Evolutionary conservation across 2,329 filamentous ascomycete genomes (phyloP).

Genomic region (Pseudocercospora eumusae): DNA sequence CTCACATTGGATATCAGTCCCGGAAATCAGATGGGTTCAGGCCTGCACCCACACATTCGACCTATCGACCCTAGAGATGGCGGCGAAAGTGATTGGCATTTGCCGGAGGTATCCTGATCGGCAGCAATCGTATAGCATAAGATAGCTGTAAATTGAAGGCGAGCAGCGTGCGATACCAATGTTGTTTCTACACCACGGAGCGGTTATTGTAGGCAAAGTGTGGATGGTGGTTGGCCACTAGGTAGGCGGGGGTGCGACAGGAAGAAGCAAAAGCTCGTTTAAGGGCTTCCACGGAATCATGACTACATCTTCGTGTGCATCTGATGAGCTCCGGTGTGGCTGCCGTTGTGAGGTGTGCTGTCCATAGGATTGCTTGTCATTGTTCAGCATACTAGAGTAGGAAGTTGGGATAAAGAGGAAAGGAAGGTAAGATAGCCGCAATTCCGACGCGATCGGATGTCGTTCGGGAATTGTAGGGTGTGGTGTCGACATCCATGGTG

Average conservation of each 20-base stretch:
- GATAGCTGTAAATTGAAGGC: background rate
- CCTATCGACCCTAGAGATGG: background rate
- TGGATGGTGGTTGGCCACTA: constrained; percentile 3
- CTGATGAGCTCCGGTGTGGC: background rate
- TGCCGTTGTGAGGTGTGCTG: background rate
- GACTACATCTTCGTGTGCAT: background rate
- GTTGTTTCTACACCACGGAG: background rate
- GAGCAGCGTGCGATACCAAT: background rate
- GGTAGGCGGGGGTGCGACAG: background rate
- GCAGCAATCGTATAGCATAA: background rate
- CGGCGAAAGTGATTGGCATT: background rate
- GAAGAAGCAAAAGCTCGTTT: constrained; percentile 1
- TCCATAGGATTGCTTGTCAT: background rate
- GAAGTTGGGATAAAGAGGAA: background rate
- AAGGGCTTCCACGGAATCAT: constrained; percentile 1
- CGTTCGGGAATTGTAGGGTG: background rate
- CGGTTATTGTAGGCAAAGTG: background rate
- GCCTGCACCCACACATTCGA: background rate
- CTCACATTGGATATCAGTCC: background rate
- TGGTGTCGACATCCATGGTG: background rate
- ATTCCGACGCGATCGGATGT: background rate
- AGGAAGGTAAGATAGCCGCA: background rate
- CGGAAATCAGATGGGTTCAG: background rate
- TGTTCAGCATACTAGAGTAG: constrained; percentile 4
- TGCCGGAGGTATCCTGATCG: background rate